These are phyloP conservation scores for Dendrothele bispora DNA, from an alignment of 768 basidiomycete genomes.

Conservation along the genomic window DNA sequence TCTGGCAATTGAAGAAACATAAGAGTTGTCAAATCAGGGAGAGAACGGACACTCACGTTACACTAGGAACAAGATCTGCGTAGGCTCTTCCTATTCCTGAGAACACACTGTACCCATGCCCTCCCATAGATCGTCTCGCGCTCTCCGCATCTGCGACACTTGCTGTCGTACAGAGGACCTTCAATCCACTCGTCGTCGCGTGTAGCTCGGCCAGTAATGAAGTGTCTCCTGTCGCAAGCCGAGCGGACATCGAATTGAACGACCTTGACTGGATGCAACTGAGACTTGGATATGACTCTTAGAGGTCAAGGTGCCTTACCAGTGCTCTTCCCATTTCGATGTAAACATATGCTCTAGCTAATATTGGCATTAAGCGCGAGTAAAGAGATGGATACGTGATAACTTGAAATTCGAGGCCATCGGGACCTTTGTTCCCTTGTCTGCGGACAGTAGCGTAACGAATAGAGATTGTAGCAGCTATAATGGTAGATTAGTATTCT, in stretches of 20 bases:
- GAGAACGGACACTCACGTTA: conserved; percentile 48
- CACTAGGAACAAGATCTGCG: conserved; percentile 62
- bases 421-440: conserved; percentile 54
- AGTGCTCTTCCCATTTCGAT: conserved; percentile 60
- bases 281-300: neutral
- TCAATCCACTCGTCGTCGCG: conserved; percentile 67
- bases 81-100: conserved; percentile 66
- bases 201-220: conserved; percentile 72
- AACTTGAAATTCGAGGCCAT: conserved; percentile 63
- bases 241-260: conserved; percentile 49
- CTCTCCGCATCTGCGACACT: conserved; percentile 60
- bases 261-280: conserved; percentile 42
- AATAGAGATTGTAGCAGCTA: conserved; percentile 62
- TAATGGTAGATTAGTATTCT: neutral
- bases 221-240: conserved; percentile 55
- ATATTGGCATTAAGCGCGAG: conserved; percentile 68
- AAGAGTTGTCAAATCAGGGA: neutral
- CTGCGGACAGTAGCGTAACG: conserved; percentile 73
- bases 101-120: conserved; percentile 74
- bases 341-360: conserved; percentile 70
- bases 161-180: conserved; percentile 55
- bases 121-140: conserved; percentile 71
- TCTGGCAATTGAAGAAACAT: conserved; percentile 27
- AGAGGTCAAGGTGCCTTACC: conserved; percentile 33
- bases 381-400: conserved; percentile 75